Percentiles rank a stretch among this genome's conserved stretches.
Conservation (phyloP, 768 basidiomycete genomes). For the Trametes elegans region DNA sequence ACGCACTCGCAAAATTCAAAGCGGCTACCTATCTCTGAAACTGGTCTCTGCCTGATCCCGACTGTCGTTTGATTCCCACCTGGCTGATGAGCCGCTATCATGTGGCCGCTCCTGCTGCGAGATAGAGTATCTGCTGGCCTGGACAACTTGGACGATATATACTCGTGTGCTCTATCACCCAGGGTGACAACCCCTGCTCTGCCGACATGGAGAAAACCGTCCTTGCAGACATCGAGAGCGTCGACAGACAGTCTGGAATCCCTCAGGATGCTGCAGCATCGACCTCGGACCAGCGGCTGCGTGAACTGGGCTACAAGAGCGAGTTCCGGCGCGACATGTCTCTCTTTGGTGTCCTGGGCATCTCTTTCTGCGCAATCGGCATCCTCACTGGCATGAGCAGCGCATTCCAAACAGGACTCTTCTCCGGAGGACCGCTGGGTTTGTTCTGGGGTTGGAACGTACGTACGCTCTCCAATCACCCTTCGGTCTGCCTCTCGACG, state of each 20-base stretch:
- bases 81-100: too few relatives aligned
- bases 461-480: conserved; percentile 14
- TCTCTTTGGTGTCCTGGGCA: conserved; percentile 55
- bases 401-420: conserved; percentile 57
- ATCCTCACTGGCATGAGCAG: conserved; percentile 61
- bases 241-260: neutral
- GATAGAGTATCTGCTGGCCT: too few relatives aligned
- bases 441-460: conserved; percentile 67
- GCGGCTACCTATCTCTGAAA: too few relatives aligned
- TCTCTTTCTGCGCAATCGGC: conserved; percentile 60
- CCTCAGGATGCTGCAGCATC: neutral
- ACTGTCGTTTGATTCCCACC: too few relatives aligned
- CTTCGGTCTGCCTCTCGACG: neutral
- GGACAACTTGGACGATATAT: too few relatives aligned
- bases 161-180: too few relatives aligned
- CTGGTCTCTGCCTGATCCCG: too few relatives aligned
- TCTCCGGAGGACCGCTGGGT: conserved; percentile 56
- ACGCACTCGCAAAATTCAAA: too few relatives aligned
- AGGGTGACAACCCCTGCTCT: too few relatives aligned
- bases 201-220: conserved; percentile 6
- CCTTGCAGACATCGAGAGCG: conserved; percentile 9
- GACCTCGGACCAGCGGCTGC: conserved; percentile 40
- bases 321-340: conserved; percentile 62
- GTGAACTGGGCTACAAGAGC: conserved; percentile 52
- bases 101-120: too few relatives aligned